These are phyloP conservation scores for Anthoceros angustus DNA, from an alignment of 225 moss, liverwort and hornwort species.

Conservation along the genomic window DNA sequence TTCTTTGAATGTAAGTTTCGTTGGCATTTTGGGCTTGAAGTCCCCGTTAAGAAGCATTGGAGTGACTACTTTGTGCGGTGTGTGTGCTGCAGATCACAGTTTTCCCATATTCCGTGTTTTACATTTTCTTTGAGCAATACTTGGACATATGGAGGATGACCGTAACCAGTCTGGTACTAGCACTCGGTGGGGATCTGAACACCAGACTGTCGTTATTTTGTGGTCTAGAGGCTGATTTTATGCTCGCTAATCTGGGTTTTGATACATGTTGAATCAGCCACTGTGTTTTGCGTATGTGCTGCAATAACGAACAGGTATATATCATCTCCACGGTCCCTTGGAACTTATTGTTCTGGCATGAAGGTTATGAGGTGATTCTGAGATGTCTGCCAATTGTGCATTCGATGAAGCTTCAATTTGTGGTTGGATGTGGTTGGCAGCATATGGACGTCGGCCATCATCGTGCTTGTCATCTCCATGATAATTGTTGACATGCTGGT, in stretches of 20 bases:
- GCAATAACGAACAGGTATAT: neutral
- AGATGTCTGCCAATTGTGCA: too few species aligned
- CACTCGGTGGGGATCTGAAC: slow-evolving; percentile 35
- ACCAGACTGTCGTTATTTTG: neutral
- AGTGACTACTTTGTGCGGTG: neutral
- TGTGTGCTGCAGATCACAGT: slow-evolving; percentile 48
- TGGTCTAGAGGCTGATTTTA: neutral
- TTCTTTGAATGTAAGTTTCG: slow-evolving; percentile 43
- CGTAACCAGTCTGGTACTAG: slow-evolving; percentile 51
- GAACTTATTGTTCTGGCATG: neutral
- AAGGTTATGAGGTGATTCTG: neutral
- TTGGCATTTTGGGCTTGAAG: neutral
- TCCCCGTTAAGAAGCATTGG: neutral
- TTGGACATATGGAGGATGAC: slow-evolving; percentile 60
- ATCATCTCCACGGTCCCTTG: neutral
- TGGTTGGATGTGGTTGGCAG: slow-evolving; percentile 27
- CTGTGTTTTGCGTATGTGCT: neutral
- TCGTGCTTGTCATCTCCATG: slow-evolving; percentile 71
- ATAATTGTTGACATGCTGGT: slow-evolving; percentile 81
- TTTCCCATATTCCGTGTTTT: slow-evolving; percentile 90
- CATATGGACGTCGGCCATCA: slow-evolving; percentile 54
- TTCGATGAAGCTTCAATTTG: neutral
- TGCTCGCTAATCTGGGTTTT: neutral
- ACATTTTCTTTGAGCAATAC: slow-evolving; percentile 97
- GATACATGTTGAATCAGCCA: neutral